Base-by-base conservation (phyloP, 345 rosid species). In the Hibiscus trionum region DNA sequence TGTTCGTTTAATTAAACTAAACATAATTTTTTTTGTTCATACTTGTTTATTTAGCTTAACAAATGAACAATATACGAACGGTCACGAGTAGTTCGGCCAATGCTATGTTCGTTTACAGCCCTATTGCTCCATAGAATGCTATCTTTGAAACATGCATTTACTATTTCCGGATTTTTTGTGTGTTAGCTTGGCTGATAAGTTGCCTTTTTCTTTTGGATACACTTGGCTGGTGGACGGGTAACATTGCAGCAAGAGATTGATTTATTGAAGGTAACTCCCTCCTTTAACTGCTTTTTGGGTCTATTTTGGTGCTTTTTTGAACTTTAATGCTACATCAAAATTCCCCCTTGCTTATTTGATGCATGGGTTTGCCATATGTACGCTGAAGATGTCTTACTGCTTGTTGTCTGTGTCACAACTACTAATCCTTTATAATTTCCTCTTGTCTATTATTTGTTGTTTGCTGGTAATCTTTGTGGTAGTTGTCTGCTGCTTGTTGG, bases 241-340 rank as follows among this genome's bases (percentile, higher is more conserved):
- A 58, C 70, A 69, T 78, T 76, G 71, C 93, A 96, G 99, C 99
- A 93, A 96, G 99, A 96, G 84, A 96, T 96, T 80, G 99, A 96
- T 83, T 76, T 96, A 70, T 78, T 96, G 78, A 96, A 96, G 99
- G 99, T 95, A 87, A 46, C 61, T 65, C 46, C 73, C 74, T 67
- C 29, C 11, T 35, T 33, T 35, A 70, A 37, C 33, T 53, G 61
- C 29, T 55, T 33, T 31, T 69, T 69, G 44, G 37, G 27, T 12
- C 21, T 24, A 29, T 46, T 26, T 47, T 15, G 21, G 2, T 44
- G 35, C 46, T 58, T 26, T 35, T 26, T 59, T 70, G 6, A 21
- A 2, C 15, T 3, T 12, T 7, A 50, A 31, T 19, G 44, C 60
- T 16, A 29, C 59, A 16, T 9, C 9, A n/a, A 29, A 29, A 50